Conservation (phyloP, 2,329 filamentous ascomycete species). For the Cyanodermella asteris region DNA sequence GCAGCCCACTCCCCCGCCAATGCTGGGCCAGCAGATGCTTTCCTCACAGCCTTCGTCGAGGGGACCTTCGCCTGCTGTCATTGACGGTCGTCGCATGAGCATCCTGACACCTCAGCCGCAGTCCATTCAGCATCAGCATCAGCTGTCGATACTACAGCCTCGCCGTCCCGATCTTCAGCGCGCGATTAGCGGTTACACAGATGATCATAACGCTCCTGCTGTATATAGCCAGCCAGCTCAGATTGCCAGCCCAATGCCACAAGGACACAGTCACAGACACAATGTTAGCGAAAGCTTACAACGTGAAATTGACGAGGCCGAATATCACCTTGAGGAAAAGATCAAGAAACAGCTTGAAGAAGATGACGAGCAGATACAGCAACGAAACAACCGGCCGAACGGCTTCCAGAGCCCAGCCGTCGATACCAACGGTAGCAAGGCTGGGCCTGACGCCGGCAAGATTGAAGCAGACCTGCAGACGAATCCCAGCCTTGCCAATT, state of each 20-base stretch:
- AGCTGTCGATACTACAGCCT: constrained; percentile 13
- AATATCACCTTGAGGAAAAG: constrained; percentile 65
- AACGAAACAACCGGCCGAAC: neutral
- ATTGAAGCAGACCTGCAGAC: constrained; percentile 43
- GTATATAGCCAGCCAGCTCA: constrained; percentile 15
- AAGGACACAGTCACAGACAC: constrained; percentile 37
- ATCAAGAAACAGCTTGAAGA: constrained; percentile 60
- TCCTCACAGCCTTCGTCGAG: constrained; percentile 14
- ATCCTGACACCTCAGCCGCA: constrained; percentile 23
- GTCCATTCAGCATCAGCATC: constrained; percentile 31
- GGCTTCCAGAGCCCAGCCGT: neutral
- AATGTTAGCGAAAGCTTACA: constrained; percentile 61
- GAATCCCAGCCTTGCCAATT: constrained; percentile 50
- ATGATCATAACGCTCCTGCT: constrained; percentile 34
- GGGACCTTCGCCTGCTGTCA: constrained; percentile 1
- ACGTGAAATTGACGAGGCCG: constrained; percentile 63
- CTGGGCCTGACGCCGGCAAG: neutral
- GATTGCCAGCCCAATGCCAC: constrained; percentile 38
- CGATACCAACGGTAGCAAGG: neutral
- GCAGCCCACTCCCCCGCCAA: constrained; percentile 39
- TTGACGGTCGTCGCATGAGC: no score
- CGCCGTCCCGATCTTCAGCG: neutral
- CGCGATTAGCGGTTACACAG: neutral
- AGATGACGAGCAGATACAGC: constrained; percentile 33
- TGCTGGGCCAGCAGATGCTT: no score